Percentiles rank a stretch among this genome's conserved stretches.
Evolutionary conservation across 1,139 yeast genomes (phyloP).

Genomic region (Suhomyces ambrosiae): DNA sequence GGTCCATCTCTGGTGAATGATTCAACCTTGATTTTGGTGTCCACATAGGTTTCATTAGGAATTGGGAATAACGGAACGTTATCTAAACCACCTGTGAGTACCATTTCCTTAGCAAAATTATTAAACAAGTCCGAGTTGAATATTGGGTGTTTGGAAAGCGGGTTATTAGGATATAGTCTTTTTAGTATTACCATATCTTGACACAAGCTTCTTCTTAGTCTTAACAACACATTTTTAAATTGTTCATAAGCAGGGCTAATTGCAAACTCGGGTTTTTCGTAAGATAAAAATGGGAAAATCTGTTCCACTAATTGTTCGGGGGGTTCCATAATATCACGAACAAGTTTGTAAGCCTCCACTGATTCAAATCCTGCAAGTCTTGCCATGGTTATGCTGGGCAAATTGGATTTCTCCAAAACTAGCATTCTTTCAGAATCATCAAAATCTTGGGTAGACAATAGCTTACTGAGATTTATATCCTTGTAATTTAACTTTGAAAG

Average conservation of each 20-base stretch:
- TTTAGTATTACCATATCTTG: slow-evolving; percentile 40
- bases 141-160: slow-evolving; percentile 30
- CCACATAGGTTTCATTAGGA: not conserved
- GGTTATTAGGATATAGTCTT: slow-evolving; percentile 28
- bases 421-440: slow-evolving; percentile 13
- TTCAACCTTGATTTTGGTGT: not conserved
- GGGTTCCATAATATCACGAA: slow-evolving; percentile 29
- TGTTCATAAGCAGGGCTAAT: slow-evolving; percentile 11
- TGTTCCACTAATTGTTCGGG: slow-evolving; percentile 28
- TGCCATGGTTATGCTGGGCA: slow-evolving; percentile 22
- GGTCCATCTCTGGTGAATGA: not conserved
- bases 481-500: slow-evolving; percentile 25
- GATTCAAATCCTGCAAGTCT: slow-evolving; percentile 30
- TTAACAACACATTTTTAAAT: slow-evolving; percentile 23
- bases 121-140: slow-evolving; percentile 28
- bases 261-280: slow-evolving; percentile 7
- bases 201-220: slow-evolving; percentile 29
- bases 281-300: slow-evolving; percentile 35
- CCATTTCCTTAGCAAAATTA: slow-evolving; percentile 22
- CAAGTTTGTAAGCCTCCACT: slow-evolving; percentile 22
- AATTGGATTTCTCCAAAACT: slow-evolving; percentile 16
- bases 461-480: slow-evolving; percentile 24
- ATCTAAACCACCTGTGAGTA: slow-evolving; percentile 15
- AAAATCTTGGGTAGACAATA: slow-evolving; percentile 22
- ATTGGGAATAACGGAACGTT: slow-evolving; percentile 5